A percentile compares a stretch with the other conserved stretches of the same genome.
Conservation (phyloP, 2,329 filamentous ascomycete genomes). For the Ceratocystis albifundus region DNA sequence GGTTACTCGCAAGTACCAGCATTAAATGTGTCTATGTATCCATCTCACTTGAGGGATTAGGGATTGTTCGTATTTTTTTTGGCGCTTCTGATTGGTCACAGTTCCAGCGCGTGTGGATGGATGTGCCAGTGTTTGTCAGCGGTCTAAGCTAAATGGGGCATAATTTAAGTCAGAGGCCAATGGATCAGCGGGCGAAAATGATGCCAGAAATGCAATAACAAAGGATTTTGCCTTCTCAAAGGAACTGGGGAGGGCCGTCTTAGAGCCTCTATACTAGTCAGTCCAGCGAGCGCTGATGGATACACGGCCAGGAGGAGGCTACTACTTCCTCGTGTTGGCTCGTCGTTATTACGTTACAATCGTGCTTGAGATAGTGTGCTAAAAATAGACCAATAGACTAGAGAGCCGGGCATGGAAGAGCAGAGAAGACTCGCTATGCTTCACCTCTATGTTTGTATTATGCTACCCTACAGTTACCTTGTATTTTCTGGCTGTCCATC, state of each 20-base stretch:
- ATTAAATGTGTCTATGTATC: neutral
- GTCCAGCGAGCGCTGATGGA: no score
- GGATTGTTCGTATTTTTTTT: neutral
- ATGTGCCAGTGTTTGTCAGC: neutral
- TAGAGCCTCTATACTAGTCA: no score
- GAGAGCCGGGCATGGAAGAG: neutral
- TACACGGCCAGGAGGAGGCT: neutral
- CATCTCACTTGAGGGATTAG: neutral
- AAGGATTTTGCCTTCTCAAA: slow-evolving; percentile 3
- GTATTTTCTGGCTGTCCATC: no score
- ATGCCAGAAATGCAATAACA: neutral
- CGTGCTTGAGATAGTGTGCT: neutral
- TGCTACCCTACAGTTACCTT: no score
- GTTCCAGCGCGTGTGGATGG: neutral
- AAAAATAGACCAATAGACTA: neutral
- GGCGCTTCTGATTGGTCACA: neutral
- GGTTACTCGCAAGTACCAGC: no score
- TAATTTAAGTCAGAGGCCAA: neutral
- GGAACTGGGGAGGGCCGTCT: neutral
- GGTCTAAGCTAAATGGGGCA: neutral
- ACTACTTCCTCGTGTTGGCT: neutral
- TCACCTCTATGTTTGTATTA: no score
- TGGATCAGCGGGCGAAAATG: no score
- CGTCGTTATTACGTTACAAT: neutral
- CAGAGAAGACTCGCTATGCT: neutral